Base-by-base conservation (phyloP, 768 basidiomycete species). In the Mycena polygramma region DNA sequence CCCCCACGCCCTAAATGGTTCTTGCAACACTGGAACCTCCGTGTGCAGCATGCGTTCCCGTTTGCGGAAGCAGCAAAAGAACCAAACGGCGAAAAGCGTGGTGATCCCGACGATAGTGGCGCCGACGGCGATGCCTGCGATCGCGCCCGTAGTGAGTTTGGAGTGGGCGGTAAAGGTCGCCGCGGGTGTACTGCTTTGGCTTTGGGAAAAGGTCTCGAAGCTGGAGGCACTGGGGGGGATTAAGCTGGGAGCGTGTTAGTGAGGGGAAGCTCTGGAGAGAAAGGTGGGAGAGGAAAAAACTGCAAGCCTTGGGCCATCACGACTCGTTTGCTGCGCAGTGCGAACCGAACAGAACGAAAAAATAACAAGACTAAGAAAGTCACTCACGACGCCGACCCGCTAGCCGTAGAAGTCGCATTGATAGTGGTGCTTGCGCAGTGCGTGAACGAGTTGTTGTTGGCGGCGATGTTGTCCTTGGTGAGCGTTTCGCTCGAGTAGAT, bases 101-200 rank as follows among this genome's bases (percentile, higher is more conserved):
- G 30, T 64, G 22, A 69, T 36, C 14, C 57, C 53, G 10, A 71
- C 14, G 20, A 63, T 26, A 14, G 61, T 36, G 15, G 53, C 69
- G 20, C 73, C 76, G 60, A 74, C 63, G 22, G 67, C 74, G 62
- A 71, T 66, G 4, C 74, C 75, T 15, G 72, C 74, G 41, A 62
- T 36, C n/a, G 73, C 63, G 39, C 70, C 74, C 9, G 49, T 36
- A 39, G 46, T 59, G 15, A 72, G 43, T 0, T 43, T 55, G 14
- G 19, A 58, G 2, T 30, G 57, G 6, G 46, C 41, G 26, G 17
- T 52, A 48, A 57, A 26, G 45, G n/a, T n/a, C n/a, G n/a, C n/a
- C n/a, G n/a, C n/a, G n/a, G n/a, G n/a, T n/a, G n/a, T n/a, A n/a
- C n/a, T n/a, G n/a, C n/a, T n/a, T n/a, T 30, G 30, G 6, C 30